Evolutionary conservation across 2,329 filamentous ascomycete species (phyloP).

Genomic region (Orbilia javanica): DNA sequence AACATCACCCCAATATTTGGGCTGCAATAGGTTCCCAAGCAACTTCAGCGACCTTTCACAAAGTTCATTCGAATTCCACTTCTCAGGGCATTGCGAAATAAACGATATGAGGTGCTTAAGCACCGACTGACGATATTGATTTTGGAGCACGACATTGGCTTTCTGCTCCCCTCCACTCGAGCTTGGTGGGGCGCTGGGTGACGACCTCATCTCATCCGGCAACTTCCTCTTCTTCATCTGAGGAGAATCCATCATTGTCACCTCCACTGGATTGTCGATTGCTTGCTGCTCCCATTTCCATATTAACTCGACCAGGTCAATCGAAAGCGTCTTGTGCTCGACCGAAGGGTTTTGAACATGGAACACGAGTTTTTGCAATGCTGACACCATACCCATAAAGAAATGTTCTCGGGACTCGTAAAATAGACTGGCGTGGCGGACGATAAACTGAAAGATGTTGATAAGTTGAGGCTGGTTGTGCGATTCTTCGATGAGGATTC

Average conservation of each 20-base stretch:
- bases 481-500: conserved; percentile 92
- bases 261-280: conserved; percentile 68
- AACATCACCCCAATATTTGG: conserved; percentile 89
- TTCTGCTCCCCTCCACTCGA: conserved; percentile 49
- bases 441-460: conserved; percentile 96
- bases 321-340: conserved; percentile 89
- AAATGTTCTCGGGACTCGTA: conserved; percentile 96
- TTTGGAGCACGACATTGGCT: conserved; percentile 62
- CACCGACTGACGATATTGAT: conserved; percentile 72
- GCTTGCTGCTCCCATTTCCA: conserved; percentile 92
- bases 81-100: conserved; percentile 88
- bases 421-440: conserved; percentile 90
- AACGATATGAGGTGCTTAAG: conserved; percentile 96
- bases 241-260: conserved; percentile 75
- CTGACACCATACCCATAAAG: conserved; percentile 86
- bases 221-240: conserved; percentile 80
- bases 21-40: conserved; percentile 84
- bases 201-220: conserved; percentile 65
- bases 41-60: conserved; percentile 86
- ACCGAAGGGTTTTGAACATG: conserved; percentile 84
- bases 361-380: conserved; percentile 84
- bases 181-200: conserved; percentile 44
- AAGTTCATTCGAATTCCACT: conserved; percentile 80
- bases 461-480: conserved; percentile 96
- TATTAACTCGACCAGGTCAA: conserved; percentile 90